Conservation (phyloP, 371 early-diverging fungal genomes). For the Mortierella sp. region DNA sequence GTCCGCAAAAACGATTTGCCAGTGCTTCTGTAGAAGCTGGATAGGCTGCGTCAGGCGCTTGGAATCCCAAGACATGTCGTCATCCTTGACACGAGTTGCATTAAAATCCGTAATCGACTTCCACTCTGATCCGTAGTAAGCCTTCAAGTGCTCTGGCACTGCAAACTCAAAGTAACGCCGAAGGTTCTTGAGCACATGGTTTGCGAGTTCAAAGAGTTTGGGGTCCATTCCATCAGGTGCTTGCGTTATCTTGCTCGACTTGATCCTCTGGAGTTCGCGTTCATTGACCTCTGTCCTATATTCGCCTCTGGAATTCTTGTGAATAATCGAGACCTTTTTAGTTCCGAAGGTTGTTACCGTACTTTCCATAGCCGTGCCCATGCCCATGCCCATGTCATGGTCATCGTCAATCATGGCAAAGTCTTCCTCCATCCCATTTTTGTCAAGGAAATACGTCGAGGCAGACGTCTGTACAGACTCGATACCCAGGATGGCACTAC, state of each 20-base stretch:
- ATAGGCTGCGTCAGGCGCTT: slow-evolving; percentile 25
- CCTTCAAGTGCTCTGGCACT: slow-evolving; percentile 32
- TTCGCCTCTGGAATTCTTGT: not conserved
- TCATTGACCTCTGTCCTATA: slow-evolving; percentile 35
- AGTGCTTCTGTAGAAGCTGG: slow-evolving; percentile 18
- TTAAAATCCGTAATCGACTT: slow-evolving; percentile 12
- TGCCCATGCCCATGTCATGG: not conserved
- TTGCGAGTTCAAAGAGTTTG: slow-evolving; percentile 29
- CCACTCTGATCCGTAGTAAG: slow-evolving; percentile 31
- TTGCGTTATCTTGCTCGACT: slow-evolving; percentile 7
- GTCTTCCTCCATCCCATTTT: slow-evolving; percentile 9
- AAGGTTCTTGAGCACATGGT: slow-evolving; percentile 30
- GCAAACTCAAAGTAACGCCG: slow-evolving; percentile 33
- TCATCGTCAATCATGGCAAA: slow-evolving; percentile 22
- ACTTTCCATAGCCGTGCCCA: not conserved
- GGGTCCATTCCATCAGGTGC: slow-evolving; percentile 44
- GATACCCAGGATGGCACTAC: slow-evolving; percentile 12
- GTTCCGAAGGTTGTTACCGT: not conserved
- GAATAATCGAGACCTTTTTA: not conserved
- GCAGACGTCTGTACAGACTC: not conserved
- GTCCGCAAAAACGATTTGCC: slow-evolving; percentile 29
- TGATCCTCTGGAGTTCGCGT: slow-evolving; percentile 35
- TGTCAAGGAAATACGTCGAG: not conserved
- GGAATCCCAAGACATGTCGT: slow-evolving; percentile 27
- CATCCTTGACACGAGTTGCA: slow-evolving; percentile 8